Base-by-base conservation (phyloP, 2,329 filamentous ascomycete genomes). In the Thyridium curvatum region DNA sequence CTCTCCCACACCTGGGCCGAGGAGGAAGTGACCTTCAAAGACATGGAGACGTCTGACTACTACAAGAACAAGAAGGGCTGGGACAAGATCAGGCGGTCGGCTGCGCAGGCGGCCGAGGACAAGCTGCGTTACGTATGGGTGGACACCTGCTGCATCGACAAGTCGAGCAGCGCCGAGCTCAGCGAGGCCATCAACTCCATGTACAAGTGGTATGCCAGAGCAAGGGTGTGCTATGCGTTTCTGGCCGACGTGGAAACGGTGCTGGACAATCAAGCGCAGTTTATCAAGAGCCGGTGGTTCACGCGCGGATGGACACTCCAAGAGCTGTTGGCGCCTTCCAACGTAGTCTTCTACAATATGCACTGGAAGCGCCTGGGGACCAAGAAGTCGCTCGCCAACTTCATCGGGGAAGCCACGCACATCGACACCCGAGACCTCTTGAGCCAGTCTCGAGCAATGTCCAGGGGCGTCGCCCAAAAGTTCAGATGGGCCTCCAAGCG, bases 401-500 rank as follows among this genome's bases (percentile, higher is more conserved):
- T 26, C 21, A 26, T 26, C 21, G 21, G 21, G 21, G 21, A 26
- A 10, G 21, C 21, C 21, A 26, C 21, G 6, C 6, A 10, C 6
- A 26, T 26, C 21, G 21, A 26, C 10, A 26, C 6, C 21, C 6
- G 21, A 26, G 21, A 26, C 21, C 21, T 26, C 21, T 26, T 26
- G 21, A 26, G 21, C 21, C 21, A 26, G 21, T 26, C 21, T 10
- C 21, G 21, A 10, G 21, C 21, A 6, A 26, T 26, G 21, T 26
- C 21, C 6, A 6, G 10, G 21, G 21, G 21, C 21, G 21, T 41
- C 17, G 39, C 34, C 31, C 34, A 41, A 26, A 30, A 33, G 21
- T 34, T 55, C 47, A 50, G 47, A 6, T 55, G 52, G 52, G 52
- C 51, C 0, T 41, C 52, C 5, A 42, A 30, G 3, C 42, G 52